Percentiles rank a stretch among this genome's conserved stretches.
Evolutionary conservation across 2,329 filamentous ascomycete genomes (phyloP).

Genomic region (Lecanicillium sp.): DNA sequence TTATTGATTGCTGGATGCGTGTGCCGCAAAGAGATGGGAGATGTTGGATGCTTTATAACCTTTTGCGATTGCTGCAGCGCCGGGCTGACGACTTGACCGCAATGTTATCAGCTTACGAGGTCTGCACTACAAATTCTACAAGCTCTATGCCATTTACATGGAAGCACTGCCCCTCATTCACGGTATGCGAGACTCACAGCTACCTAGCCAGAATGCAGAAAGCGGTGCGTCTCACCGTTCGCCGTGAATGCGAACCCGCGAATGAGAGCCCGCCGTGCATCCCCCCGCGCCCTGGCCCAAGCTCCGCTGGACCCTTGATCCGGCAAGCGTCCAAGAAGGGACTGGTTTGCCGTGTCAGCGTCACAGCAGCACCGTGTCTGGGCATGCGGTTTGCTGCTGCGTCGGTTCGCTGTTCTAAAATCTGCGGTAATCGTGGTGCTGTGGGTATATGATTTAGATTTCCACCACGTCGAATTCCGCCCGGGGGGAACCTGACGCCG

Average conservation of each 20-base stretch:
- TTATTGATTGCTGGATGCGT: neutral
- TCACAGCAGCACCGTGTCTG: neutral
- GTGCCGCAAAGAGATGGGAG: neutral
- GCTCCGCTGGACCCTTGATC: neutral
- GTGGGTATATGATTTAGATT: neutral
- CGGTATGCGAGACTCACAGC: too few species aligned
- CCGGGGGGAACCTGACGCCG: too few species aligned
- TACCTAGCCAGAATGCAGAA: too few species aligned
- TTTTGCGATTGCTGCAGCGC: too few species aligned
- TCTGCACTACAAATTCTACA: too few species aligned
- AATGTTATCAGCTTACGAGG: too few species aligned
- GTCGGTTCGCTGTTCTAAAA: constrained; percentile 1
- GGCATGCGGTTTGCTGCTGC: neutral
- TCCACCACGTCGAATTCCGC: constrained; percentile 7
- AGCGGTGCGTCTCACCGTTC: constrained; percentile 1
- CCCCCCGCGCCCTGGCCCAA: constrained; percentile 1
- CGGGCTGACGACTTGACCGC: too few species aligned
- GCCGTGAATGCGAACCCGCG: neutral
- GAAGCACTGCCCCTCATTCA: too few species aligned
- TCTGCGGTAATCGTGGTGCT: constrained; percentile 4
- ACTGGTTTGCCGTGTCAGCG: constrained; percentile 12
- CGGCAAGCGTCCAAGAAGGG: constrained; percentile 1
- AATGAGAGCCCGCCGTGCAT: neutral
- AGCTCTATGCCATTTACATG: too few species aligned
- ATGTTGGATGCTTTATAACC: constrained; percentile 1